A percentile compares a stretch with the other conserved stretches of the same genome.
These are phyloP conservation scores for Suillus alpinus DNA, from an alignment of 768 basidiomycete species.

Conservation along the genomic window DNA sequence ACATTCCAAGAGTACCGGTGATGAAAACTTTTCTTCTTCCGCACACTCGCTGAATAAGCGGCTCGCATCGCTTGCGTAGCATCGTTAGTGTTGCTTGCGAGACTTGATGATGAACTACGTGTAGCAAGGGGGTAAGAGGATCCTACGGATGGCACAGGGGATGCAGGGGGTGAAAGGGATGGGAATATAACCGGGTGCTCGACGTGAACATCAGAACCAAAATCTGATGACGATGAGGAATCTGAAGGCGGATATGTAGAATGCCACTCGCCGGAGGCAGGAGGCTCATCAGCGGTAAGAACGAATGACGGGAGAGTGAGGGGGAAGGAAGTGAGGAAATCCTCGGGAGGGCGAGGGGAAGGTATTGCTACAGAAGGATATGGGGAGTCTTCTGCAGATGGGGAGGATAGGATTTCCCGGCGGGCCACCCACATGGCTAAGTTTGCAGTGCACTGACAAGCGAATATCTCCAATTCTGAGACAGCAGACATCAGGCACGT, in stretches of 20 bases:
- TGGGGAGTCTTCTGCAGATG: slow-evolving; percentile 7
- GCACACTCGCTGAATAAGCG: slow-evolving; percentile 29
- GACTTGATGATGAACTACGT: slow-evolving; percentile 29
- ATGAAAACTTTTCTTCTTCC: slow-evolving; percentile 33
- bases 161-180: slow-evolving; percentile 25
- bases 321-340: slow-evolving; percentile 54
- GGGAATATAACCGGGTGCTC: slow-evolving; percentile 7
- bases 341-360: slow-evolving; percentile 34
- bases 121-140: slow-evolving; percentile 27
- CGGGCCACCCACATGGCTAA: slow-evolving; percentile 66
- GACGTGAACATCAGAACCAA: slow-evolving; percentile 18
- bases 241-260: slow-evolving; percentile 22
- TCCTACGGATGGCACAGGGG: slow-evolving; percentile 27
- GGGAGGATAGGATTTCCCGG: slow-evolving; percentile 35
- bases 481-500: not conserved
- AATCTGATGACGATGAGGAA: slow-evolving; percentile 30
- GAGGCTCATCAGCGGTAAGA: slow-evolving; percentile 28
- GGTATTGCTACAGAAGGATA: slow-evolving; percentile 12
- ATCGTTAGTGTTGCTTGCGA: slow-evolving; percentile 18
- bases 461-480: slow-evolving; percentile 67
- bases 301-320: slow-evolving; percentile 50
- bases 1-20: slow-evolving; percentile 28
- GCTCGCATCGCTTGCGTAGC: slow-evolving; percentile 29
- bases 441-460: slow-evolving; percentile 66
- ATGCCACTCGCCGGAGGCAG: slow-evolving; percentile 22